Evolutionary conservation across 2,329 filamentous ascomycete species (phyloP).

Genomic region (Alternaria triticina): DNA sequence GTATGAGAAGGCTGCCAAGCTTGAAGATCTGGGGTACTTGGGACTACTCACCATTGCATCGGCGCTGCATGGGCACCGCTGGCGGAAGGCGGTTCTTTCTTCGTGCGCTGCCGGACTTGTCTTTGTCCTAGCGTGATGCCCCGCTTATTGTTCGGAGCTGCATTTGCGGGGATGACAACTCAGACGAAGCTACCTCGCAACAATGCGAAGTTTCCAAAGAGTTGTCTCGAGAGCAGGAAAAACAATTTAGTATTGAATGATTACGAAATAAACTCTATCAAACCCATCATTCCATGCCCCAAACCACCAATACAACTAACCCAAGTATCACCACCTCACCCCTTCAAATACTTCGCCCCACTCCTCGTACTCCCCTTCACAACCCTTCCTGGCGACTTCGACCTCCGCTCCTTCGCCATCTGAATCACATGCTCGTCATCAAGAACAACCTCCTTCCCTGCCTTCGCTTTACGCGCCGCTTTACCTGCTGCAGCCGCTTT

Average conservation of each 20-base stretch:
- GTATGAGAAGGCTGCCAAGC: constrained; percentile 4
- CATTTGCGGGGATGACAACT: background rate
- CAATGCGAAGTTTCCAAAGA: background rate
- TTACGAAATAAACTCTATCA: background rate
- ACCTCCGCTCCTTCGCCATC: background rate
- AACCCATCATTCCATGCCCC: background rate
- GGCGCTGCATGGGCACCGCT: background rate
- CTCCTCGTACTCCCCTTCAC: background rate
- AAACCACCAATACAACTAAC: background rate
- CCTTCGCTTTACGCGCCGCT: background rate
- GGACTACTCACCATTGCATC: constrained; percentile 18
- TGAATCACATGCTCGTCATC: background rate
- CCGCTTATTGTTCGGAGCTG: background rate
- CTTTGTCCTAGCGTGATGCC: constrained; percentile 26
- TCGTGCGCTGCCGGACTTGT: constrained; percentile 25
- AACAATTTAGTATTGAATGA: background rate
- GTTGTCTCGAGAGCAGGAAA: background rate
- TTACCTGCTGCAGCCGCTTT: constrained; percentile 1
- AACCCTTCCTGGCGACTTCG: background rate
- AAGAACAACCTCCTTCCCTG: background rate
- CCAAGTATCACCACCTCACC: background rate
- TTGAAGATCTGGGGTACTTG: constrained; percentile 3
- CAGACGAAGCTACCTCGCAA: background rate
- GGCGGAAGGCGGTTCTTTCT: constrained; percentile 17
- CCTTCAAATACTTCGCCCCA: background rate